Percentiles rank a stretch among this genome's conserved stretches.
Conservation (phyloP, 2,329 filamentous ascomycete genomes). For the Monosporascus sp. region DNA sequence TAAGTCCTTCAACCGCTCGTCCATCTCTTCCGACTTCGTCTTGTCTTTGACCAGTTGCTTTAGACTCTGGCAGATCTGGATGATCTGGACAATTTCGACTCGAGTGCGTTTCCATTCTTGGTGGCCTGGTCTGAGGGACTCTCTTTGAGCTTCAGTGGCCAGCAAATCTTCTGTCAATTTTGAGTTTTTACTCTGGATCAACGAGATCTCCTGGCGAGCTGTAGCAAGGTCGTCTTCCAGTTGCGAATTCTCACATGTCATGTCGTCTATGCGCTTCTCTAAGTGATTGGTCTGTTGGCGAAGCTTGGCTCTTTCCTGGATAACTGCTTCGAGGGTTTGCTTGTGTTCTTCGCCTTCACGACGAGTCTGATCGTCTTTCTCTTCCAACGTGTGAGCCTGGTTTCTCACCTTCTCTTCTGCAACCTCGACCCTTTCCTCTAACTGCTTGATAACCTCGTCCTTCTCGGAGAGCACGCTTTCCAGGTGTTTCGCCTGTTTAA, state of each 20-base stretch:
- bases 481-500: constrained; percentile 7
- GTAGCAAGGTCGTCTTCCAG: constrained; percentile 12
- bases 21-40: constrained; percentile 10
- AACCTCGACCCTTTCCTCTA: constrained; percentile 8
- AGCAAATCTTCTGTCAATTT: constrained; percentile 10
- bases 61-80: constrained; percentile 14
- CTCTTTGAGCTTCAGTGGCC: constrained; percentile 1
- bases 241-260: no score
- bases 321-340: constrained; percentile 18
- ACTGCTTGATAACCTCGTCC: constrained; percentile 4
- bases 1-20: constrained; percentile 12
- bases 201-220: constrained; percentile 23
- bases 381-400: constrained; percentile 7
- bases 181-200: constrained; percentile 10
- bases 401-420: constrained; percentile 8
- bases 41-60: constrained; percentile 12
- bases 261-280: constrained; percentile 18
- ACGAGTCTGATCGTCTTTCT: constrained; percentile 9
- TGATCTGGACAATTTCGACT: constrained; percentile 12
- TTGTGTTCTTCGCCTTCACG: constrained; percentile 11
- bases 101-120: constrained; percentile 17
- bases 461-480: constrained; percentile 10
- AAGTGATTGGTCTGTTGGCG: constrained; percentile 19
- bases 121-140: constrained; percentile 10
- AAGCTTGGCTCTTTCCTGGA: constrained; percentile 27